phyloP scores from a whole-genome alignment of 306 rosid species.

The Pachyrhizus erosus region DNA sequence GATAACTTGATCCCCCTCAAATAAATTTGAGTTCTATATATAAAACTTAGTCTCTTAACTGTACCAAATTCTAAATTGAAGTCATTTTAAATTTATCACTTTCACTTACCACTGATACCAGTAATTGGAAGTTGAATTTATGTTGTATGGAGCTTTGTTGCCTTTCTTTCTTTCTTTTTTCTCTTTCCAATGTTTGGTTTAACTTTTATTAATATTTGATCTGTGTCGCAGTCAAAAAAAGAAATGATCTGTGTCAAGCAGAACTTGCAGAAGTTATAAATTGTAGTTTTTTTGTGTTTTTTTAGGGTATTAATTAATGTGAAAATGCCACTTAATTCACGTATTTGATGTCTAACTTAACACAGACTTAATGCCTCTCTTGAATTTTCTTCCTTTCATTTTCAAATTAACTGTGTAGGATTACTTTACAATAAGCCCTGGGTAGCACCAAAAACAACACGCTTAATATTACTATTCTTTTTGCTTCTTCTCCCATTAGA shows the following conservation, averaged over 20 bases:
- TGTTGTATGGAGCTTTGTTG: neutral
- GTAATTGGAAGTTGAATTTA: neutral
- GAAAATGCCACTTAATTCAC: neutral
- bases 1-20: neutral
- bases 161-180: no score
- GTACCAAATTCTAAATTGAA: neutral
- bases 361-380: no score
- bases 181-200: no score
- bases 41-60: neutral
- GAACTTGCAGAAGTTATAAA: neutral
- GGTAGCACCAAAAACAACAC: neutral
- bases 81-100: neutral
- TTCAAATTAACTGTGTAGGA: neutral
- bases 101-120: neutral
- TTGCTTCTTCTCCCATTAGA: neutral
- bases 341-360: no score
- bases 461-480: neutral
- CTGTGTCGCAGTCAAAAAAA: no score
- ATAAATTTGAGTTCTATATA: neutral
- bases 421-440: no score
- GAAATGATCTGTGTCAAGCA: neutral
- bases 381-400: no score
- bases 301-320: no score
- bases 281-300: no score
- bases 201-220: no score